phyloP scores from a whole-genome alignment of 2,329 filamentous ascomycete genomes.

The Pseudonectria foliicola region DNA sequence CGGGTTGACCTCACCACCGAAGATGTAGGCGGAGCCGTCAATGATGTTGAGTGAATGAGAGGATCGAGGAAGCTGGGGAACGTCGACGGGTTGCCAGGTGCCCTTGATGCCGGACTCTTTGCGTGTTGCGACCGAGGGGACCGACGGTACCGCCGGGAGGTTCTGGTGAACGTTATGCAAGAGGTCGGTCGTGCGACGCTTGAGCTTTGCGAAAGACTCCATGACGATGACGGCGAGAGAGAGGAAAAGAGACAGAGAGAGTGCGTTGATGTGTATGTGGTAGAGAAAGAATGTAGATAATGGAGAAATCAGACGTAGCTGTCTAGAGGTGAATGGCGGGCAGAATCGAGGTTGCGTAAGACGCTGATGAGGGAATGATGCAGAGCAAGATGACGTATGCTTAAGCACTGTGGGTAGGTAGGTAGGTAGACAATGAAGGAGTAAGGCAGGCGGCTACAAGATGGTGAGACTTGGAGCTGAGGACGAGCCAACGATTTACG shows the following conservation, averaged over 20 bases:
- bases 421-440: neutral
- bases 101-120: conserved; percentile 38
- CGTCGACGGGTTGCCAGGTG: conserved; percentile 53
- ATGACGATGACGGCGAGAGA: conserved; percentile 23
- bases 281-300: too few species aligned
- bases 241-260: neutral
- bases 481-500: too few species aligned
- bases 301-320: conserved; percentile 7
- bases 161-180: conserved; percentile 43
- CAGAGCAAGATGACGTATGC: conserved; percentile 6
- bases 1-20: conserved; percentile 66
- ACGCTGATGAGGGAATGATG: too few species aligned
- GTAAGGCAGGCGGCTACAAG: too few species aligned
- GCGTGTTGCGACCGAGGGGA: conserved; percentile 10
- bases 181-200: conserved; percentile 49
- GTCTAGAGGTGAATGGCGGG: conserved; percentile 7
- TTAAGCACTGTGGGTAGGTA: neutral
- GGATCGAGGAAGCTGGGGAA: conserved; percentile 58
- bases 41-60: conserved; percentile 64
- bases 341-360: conserved; percentile 1
- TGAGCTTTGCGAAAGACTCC: conserved; percentile 47
- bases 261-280: neutral
- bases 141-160: conserved; percentile 31
- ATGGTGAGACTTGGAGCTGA: conserved; percentile 1
- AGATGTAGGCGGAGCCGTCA: conserved; percentile 54